Conservation (phyloP, 257 asterid genomes). For the Nemophila menziesii region DNA sequence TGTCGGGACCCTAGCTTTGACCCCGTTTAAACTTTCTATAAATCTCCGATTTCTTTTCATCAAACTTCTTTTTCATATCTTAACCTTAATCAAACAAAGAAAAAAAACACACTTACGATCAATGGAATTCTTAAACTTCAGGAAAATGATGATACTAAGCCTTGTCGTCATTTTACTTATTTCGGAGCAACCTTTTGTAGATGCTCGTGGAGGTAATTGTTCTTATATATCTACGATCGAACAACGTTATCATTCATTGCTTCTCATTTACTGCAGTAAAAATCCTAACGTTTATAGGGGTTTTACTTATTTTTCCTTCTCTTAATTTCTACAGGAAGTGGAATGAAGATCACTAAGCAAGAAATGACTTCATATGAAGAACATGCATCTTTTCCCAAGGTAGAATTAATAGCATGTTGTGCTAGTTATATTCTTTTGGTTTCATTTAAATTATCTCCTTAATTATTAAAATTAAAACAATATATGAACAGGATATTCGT, state of each 20-base stretch:
- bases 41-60: conserved; percentile 12
- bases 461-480: not conserved
- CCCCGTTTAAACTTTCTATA: conserved; percentile 46
- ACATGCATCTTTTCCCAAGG: conserved; percentile 17
- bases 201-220: conserved; percentile 33
- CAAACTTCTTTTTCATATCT: conserved; percentile 7
- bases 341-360: conserved; percentile 12
- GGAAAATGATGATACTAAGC: conserved; percentile 22
- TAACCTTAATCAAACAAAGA: conserved; percentile 8
- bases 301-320: not conserved
- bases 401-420: conserved; percentile 8
- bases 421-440: not conserved
- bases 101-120: not conserved
- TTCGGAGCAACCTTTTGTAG: conserved; percentile 23
- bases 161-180: conserved; percentile 30
- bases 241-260: no score
- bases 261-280: no score
- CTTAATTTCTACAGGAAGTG: conserved; percentile 17
- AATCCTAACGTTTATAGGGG: no score
- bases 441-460: not conserved
- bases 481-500: not conserved
- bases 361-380: conserved; percentile 7
- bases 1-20: conserved; percentile 58
- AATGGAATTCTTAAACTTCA: conserved; percentile 36
- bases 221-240: no score